Base-by-base conservation (phyloP, 441 rosid species). In the Mallotus repandus region DNA sequence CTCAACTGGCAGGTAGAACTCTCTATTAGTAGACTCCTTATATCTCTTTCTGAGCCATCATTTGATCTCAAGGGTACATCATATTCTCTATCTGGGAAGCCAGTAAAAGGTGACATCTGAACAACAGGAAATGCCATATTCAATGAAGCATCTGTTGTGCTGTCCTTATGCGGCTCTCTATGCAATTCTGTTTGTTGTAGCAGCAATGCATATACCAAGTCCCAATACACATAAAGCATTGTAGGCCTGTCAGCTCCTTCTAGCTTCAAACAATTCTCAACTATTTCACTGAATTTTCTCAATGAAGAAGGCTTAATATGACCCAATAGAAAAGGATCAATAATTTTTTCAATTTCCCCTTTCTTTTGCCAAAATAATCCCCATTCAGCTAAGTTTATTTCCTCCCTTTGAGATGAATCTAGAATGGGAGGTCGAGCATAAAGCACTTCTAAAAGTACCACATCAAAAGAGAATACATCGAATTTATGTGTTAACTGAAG, bases 331-430 rank as follows among this genome's bases (percentile, higher is more conserved):
- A n/a, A 67, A 53, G 81, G 82, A 74, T 87, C 84, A 16, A 85
- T 12, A 45, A 84, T 69, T 61, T 78, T 77, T 56, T 87, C 82
- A 4, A 81, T 64, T 16, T 25, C 15, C 12, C 88, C 89, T 46
- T 80, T 67, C 5, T 75, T 71, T 19, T 71, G 61, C 65, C 84
- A 81, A 19, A 59, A 50, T 62, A 81, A 14, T 3, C 79, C 83
- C 88, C 86, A 80, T 6, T 83, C 91, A 14, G 80, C 89, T 49
- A 88, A 79, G 68, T 84, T 87, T 63, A 71, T 75, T 72, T 80
- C 75, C 22, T 82, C 76, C 48, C 74, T 73, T 5, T 68, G 74
- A 3, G 75, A 67, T 14, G 41, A 10, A 29, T 29, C 2, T 29
- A 29, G 1, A 29, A 29, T 29, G 32, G 32, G 32, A 29, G 32